A percentile compares a stretch with the other conserved stretches of the same genome.
phyloP scores from a whole-genome alignment of 2,329 filamentous ascomycete genomes.

The Purpureocillium lavendulum region DNA sequence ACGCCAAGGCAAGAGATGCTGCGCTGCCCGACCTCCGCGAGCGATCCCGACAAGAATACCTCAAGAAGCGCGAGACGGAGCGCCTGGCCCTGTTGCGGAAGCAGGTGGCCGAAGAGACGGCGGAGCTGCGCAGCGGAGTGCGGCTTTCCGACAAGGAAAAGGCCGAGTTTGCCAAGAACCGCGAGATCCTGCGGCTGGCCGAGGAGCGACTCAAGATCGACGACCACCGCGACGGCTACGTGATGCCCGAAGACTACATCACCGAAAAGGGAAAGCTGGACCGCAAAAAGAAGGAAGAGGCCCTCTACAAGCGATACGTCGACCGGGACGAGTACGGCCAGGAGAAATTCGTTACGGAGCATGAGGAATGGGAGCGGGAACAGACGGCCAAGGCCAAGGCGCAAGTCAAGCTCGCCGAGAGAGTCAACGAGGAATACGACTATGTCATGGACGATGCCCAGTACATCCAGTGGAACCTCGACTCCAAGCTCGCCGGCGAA shows the following conservation, averaged over 20 bases:
- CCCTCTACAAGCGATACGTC: constrained; percentile 82
- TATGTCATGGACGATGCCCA: constrained; percentile 88
- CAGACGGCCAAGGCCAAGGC: constrained; percentile 82
- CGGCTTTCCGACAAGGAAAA: constrained; percentile 70
- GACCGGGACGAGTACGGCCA: constrained; percentile 81
- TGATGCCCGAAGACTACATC: constrained; percentile 90
- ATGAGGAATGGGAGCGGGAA: constrained; percentile 93
- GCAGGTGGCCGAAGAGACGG: constrained; percentile 82
- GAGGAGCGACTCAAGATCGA: constrained; percentile 84
- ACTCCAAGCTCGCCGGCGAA: constrained; percentile 64
- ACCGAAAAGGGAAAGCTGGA: constrained; percentile 89
- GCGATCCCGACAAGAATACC: constrained; percentile 82
- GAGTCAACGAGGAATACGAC: constrained; percentile 77
- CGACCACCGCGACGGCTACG: constrained; percentile 85
- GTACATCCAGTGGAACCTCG: constrained; percentile 76
- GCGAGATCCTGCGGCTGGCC: constrained; percentile 71
- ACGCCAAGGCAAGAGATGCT: constrained; percentile 57
- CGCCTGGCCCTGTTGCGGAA: constrained; percentile 77
- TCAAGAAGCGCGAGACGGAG: constrained; percentile 86
- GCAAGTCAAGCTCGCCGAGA: constrained; percentile 68
- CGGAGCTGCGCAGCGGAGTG: constrained; percentile 69
- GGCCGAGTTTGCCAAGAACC: constrained; percentile 81
- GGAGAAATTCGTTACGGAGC: constrained; percentile 84
- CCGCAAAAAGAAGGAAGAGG: constrained; percentile 77
- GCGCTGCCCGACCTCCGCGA: constrained; percentile 76